Base-by-base conservation (phyloP, 257 asterid genomes). In the Paulownia fortunei region DNA sequence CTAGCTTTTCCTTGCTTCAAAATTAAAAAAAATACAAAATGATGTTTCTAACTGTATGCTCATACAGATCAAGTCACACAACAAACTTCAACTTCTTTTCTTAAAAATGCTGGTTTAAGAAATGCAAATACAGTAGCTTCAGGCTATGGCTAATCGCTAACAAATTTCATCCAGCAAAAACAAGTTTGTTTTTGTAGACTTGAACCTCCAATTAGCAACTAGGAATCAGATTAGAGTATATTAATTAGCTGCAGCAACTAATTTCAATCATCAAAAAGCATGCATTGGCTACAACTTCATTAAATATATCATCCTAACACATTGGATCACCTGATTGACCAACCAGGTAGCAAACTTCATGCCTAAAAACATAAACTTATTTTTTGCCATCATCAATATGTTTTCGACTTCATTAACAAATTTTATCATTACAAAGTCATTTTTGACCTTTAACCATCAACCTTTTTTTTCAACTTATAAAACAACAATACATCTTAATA, bases 181-280 rank as follows among this genome's bases (percentile, higher is more conserved):
- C 10, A 9, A 64, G 41, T 12, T 36, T 13, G 4, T 51, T 3
- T 18, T 41, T 36, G 21, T 10, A 37, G 47, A 44, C n/a, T n/a
- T 18, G 12, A 72, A 44, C 4, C 19, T 69, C 32, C 65, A 46
- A 58, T 7, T 47, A 26, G 42, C 58, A 21, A 21, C 15, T 23
- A 11, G 23, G 34, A 67, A 68, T 67, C n/a, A 55, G 63, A 58
- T 60, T n/a, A 66, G 26, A 76, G 16, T 34, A 30, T 21, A 19
- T 54, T 52, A 16, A 41, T 39, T 78, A 12, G 12, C 71, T 10
- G 51, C 59, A 63, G 32, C 54, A 72, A 55, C 67, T 55, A 44
- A n/a, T 46, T 73, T 42, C 59, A 64, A 55, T 23, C 37, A 21
- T 73, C 55, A 44, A 55, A 32, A 52, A 61, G 2, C 12, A 51